Evolutionary conservation across 352 stramenopile genomes (phyloP).

Genomic region (Peronospora destructor): DNA sequence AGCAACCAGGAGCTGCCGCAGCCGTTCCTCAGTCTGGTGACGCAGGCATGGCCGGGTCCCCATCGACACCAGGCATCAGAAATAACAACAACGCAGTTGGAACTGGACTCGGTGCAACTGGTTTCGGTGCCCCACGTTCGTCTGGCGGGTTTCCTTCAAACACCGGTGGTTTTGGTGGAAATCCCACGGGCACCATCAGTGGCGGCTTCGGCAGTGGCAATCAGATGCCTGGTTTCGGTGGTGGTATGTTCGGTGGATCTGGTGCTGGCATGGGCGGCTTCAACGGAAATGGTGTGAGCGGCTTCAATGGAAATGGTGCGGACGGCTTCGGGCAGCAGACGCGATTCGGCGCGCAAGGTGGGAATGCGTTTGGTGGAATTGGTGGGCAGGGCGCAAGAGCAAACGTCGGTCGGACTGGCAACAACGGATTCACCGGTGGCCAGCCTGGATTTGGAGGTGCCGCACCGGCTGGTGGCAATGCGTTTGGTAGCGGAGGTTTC

Average conservation of each 20-base stretch:
- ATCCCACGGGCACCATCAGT: not conserved
- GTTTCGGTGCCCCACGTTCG: not conserved
- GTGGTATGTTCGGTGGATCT: conserved; percentile 3
- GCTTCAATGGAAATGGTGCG: conserved; percentile 9
- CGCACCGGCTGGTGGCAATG: conserved; percentile 4
- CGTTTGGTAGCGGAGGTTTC: conserved; percentile 9
- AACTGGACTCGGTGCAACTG: conserved; percentile 3
- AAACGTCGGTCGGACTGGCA: conserved; percentile 10
- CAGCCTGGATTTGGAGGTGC: conserved; percentile 5
- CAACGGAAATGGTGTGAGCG: conserved; percentile 3
- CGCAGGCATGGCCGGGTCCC: not conserved
- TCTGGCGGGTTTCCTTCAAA: conserved; percentile 3
- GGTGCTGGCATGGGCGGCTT: conserved; percentile 3
- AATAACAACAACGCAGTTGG: conserved; percentile 4
- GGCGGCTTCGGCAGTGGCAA: conserved; percentile 11
- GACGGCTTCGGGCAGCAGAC: conserved; percentile 11
- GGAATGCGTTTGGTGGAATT: conserved; percentile 8
- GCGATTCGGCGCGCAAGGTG: conserved; percentile 9
- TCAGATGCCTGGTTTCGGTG: conserved; percentile 10
- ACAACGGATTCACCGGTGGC: conserved; percentile 7
- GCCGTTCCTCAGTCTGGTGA: not conserved
- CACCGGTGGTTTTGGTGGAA: conserved; percentile 3
- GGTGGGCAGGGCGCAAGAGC: conserved; percentile 6
- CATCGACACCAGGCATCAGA: not conserved
- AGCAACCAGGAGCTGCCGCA: conserved; percentile 5